phyloP scores from a whole-genome alignment of 1,139 yeast genomes.

The Sugiyamaella pinicola region DNA sequence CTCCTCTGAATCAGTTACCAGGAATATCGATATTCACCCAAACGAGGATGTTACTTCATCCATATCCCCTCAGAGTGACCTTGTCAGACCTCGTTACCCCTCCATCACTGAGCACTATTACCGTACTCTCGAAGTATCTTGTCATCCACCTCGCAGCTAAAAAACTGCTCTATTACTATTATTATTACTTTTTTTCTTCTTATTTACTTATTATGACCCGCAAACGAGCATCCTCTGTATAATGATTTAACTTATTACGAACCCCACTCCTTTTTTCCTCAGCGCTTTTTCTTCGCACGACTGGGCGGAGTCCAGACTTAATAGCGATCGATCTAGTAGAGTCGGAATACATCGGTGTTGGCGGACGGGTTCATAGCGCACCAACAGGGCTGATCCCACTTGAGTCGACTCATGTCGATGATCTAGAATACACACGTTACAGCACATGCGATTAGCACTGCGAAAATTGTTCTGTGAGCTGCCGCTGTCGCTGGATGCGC shows the following conservation, averaged over 20 bases:
- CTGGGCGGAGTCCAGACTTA: too few species aligned
- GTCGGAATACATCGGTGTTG: constrained; percentile 89
- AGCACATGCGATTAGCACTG: constrained; percentile 98
- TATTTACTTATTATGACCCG: neutral
- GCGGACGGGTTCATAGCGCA: constrained; percentile 97
- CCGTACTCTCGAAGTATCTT: constrained; percentile 1
- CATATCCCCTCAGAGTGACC: neutral
- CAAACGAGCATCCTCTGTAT: constrained; percentile 1
- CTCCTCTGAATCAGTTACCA: neutral
- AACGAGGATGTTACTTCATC: neutral
- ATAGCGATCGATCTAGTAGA: constrained; percentile 93
- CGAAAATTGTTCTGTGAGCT: constrained; percentile 90
- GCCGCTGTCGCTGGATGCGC: constrained; percentile 79
- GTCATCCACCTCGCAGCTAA: neutral
- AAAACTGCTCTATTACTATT: constrained; percentile 1
- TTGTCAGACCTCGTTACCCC: constrained; percentile 20
- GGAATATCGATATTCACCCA: neutral
- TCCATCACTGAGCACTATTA: constrained; percentile 22
- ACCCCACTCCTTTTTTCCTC: neutral
- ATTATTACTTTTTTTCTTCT: neutral
- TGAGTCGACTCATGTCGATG: constrained; percentile 79
- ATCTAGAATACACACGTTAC: constrained; percentile 72
- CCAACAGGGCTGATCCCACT: constrained; percentile 90
- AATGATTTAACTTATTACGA: constrained; percentile 5
- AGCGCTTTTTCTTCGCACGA: too few species aligned